Percentiles rank a stretch among this genome's conserved stretches.
phyloP scores from a whole-genome alignment of 768 basidiomycete species.

The Amanita pseudoporphyria region DNA sequence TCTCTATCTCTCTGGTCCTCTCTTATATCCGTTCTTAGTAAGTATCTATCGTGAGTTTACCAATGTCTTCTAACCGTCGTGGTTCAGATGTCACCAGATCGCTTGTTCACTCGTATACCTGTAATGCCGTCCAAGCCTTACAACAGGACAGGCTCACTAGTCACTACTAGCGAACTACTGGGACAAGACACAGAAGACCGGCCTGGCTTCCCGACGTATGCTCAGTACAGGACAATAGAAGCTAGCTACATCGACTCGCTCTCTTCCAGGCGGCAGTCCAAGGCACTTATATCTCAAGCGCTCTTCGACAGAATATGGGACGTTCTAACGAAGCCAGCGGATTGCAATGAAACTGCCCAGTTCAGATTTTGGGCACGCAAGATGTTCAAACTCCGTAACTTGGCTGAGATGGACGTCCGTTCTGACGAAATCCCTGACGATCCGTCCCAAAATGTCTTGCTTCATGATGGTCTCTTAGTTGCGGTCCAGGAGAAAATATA shows the following conservation, averaged over 20 bases:
- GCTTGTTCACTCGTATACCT: background rate
- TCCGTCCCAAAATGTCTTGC: constrained; percentile 31
- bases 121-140: background rate
- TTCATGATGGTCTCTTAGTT: constrained; percentile 66
- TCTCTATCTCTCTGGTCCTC: too few species aligned
- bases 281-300: constrained; percentile 62
- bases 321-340: constrained; percentile 44
- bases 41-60: background rate
- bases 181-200: constrained; percentile 10
- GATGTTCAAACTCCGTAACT: constrained; percentile 49
- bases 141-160: background rate
- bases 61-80: background rate
- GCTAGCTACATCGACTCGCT: constrained; percentile 48
- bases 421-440: background rate
- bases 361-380: constrained; percentile 81
- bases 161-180: background rate
- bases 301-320: constrained; percentile 70
- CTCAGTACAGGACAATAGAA: constrained; percentile 51
- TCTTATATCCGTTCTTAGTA: background rate
- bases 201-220: constrained; percentile 52
- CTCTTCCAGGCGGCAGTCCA: constrained; percentile 43
- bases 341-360: constrained; percentile 44
- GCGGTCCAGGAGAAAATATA: constrained; percentile 75
- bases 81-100: background rate
- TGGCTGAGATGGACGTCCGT: constrained; percentile 6